Evolutionary conservation across 257 asterid genomes (phyloP).

Genomic region (Craterostigma plantagineum): DNA sequence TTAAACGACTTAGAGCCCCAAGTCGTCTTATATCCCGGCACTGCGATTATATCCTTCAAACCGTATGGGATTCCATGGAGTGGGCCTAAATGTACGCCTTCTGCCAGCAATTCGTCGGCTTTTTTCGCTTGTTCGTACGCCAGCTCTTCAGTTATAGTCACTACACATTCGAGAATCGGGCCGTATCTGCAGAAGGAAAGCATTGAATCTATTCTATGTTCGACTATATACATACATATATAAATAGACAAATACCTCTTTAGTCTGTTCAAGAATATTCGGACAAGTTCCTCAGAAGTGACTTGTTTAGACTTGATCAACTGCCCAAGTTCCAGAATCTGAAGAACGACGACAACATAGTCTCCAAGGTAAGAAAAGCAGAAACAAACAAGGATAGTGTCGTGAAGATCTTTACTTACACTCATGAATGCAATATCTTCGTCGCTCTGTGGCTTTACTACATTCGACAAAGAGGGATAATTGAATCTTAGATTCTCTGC

Average conservation of each 20-base stretch:
- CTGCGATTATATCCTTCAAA: conserved; percentile 81
- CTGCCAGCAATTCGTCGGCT: conserved; percentile 59
- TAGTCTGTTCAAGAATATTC: conserved; percentile 44
- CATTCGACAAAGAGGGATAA: conserved; percentile 27
- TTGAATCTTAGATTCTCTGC: conserved; percentile 18
- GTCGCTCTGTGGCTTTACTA: conserved; percentile 38
- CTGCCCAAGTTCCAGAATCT: conserved; percentile 80
- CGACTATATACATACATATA: not conserved
- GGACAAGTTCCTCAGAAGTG: conserved; percentile 64
- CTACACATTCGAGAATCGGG: conserved; percentile 68
- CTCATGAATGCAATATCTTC: conserved; percentile 88
- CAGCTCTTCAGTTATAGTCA: conserved; percentile 77
- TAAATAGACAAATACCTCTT: no score
- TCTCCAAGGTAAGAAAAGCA: not conserved
- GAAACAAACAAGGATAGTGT: not conserved
- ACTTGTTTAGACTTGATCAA: conserved; percentile 49
- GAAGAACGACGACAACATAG: conserved; percentile 9
- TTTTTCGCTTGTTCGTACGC: conserved; percentile 66
- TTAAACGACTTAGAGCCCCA: conserved; percentile 75
- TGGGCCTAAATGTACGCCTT: conserved; percentile 61
- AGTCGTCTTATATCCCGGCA: conserved; percentile 76
- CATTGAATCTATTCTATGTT: no score
- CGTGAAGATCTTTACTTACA: conserved; percentile 30
- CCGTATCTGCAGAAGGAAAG: conserved; percentile 32
- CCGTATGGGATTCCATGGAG: conserved; percentile 97